Conservation (phyloP, 2,329 filamentous ascomycete species). For the Lachnellula arida region DNA sequence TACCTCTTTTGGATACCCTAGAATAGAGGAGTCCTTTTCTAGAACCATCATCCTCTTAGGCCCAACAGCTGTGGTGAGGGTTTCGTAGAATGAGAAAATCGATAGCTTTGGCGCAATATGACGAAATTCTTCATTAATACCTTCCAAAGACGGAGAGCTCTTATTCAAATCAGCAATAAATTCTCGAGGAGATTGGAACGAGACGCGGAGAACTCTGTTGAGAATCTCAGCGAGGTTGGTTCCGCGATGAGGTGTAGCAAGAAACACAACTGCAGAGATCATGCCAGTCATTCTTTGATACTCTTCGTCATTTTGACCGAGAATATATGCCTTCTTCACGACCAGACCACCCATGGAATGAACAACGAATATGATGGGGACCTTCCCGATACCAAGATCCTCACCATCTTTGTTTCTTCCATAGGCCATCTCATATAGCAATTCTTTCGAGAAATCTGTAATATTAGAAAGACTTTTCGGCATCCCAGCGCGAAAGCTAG, state of each 20-base stretch:
- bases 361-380: constrained; percentile 13
- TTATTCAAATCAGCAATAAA: constrained; percentile 38
- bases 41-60: constrained; percentile 25
- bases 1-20: constrained; percentile 29
- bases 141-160: constrained; percentile 33
- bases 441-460: constrained; percentile 29
- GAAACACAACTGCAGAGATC: constrained; percentile 36
- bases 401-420: constrained; percentile 12
- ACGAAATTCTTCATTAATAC: constrained; percentile 43
- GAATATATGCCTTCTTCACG: constrained; percentile 18
- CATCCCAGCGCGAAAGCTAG: constrained; percentile 2
- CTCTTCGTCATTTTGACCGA: constrained; percentile 24
- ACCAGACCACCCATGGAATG: constrained; percentile 19
- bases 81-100: constrained; percentile 45
- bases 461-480: constrained; percentile 11
- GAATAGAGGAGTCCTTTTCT: constrained; percentile 26
- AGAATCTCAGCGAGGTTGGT: constrained; percentile 35
- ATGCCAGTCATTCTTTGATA: constrained; percentile 28
- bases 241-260: constrained; percentile 40
- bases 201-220: constrained; percentile 33
- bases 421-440: constrained; percentile 27
- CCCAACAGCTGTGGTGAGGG: constrained; percentile 29
- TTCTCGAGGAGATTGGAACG: constrained; percentile 29
- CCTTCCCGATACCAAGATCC: constrained; percentile 8
- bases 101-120: constrained; percentile 33